phyloP scores from a whole-genome alignment of 495 filamentous ascomycete species.

The Podospora comata region DNA sequence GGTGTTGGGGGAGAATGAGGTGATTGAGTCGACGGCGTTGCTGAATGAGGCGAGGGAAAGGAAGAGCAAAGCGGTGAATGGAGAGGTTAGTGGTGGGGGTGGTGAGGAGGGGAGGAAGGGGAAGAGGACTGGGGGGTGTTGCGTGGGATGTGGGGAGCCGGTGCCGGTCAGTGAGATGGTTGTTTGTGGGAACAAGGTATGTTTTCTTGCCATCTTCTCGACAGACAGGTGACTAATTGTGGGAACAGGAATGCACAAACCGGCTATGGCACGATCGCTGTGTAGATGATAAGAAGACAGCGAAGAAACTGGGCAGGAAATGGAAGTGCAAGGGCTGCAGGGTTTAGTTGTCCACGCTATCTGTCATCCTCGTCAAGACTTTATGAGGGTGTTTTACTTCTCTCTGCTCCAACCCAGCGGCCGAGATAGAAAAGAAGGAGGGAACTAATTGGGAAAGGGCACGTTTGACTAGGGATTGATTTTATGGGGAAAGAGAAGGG shows the following conservation, averaged over 20 bases:
- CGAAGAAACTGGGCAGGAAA: slow-evolving; percentile 7
- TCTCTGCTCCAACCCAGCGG: too few relatives aligned
- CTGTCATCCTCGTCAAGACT: background rate
- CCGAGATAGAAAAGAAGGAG: too few relatives aligned
- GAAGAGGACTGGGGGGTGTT: slow-evolving; percentile 38
- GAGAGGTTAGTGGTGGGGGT: slow-evolving; percentile 17
- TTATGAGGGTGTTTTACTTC: too few relatives aligned
- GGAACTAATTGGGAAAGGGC: too few relatives aligned
- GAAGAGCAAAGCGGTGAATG: background rate
- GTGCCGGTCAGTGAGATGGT: slow-evolving; percentile 38
- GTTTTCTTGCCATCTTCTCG: slow-evolving; percentile 16
- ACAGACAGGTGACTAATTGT: slow-evolving; percentile 17
- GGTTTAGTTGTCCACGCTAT: background rate
- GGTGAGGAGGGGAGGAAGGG: slow-evolving; percentile 25
- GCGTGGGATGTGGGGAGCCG: slow-evolving; percentile 38
- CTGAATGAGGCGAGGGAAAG: slow-evolving; percentile 36
- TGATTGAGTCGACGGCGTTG: slow-evolving; percentile 36
- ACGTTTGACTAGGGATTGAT: background rate
- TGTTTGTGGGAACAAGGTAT: slow-evolving; percentile 45
- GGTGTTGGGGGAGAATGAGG: slow-evolving; percentile 35
- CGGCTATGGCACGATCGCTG: slow-evolving; percentile 32
- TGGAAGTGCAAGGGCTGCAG: slow-evolving; percentile 26
- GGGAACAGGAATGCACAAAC: slow-evolving; percentile 34
- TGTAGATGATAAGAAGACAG: slow-evolving; percentile 22
- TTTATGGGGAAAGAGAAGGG: slow-evolving; percentile 41